Evolutionary conservation across 2,329 filamentous ascomycete genomes (phyloP), one percentile per base, ranked within the genome.

Genomic region (Fusarium agapanthi): DNA sequence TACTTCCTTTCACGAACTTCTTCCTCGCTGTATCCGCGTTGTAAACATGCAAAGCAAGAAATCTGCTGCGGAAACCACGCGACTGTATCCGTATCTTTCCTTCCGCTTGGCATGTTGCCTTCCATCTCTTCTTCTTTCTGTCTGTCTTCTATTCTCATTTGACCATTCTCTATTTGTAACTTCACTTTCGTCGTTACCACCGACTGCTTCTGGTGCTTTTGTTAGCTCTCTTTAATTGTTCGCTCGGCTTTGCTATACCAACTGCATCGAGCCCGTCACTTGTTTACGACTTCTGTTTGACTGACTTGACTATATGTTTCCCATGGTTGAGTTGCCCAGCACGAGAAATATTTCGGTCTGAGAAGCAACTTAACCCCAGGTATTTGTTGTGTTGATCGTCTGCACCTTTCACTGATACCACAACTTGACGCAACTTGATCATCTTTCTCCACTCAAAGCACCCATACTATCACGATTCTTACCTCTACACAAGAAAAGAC

Each of bases 1-100:
- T 54, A 24, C 30, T 60, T 61, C n/a, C 51, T 32, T 62, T 41
- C 61, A 56, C 13, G 18, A 28, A 45, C 48, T 58, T 61, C 54
- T 56, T n/a, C 65, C 55, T 59, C 59, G 67, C 48, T 61, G 72
- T 65, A 28, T 7, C 24, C 14, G 50, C 20, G 11, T 28, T 54
- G 24, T 60, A 69, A 64, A 59, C 61, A 74, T 74, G 71, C 53
- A 35, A 67, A 73, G 55, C 57, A 48, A 74, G 61, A 60, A 57
- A 55, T 67, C 59, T 57, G 55, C 32, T 62, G 48, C 28, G 50
- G 67, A 62, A 75, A 72, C 67, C 51, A 67, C 65, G 62, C 59
- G 43, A 62, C 69, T 65, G 35, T 38, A 60, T 63, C 62, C 56
- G 35, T 53, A 53, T 50, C 57, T 58, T 44, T n/a, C 53, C 67